Conservation (phyloP, 345 rosid genomes). For the Eucalyptus tenuipes region DNA sequence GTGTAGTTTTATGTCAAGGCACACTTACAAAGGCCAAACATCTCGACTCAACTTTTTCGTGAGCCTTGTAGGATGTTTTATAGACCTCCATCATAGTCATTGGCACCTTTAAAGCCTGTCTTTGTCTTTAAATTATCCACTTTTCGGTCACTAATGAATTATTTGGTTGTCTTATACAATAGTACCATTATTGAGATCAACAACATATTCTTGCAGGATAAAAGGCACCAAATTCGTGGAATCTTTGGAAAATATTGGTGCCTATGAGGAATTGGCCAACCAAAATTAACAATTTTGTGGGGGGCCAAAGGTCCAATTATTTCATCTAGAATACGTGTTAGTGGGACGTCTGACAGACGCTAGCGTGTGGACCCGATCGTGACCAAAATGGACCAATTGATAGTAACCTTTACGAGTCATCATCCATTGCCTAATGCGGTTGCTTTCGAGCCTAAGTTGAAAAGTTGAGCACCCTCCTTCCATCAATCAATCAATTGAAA, state of each 20-base stretch:
- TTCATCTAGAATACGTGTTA: not conserved
- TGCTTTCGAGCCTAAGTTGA: not conserved
- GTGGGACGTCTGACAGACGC: not conserved
- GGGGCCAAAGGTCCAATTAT: not conserved
- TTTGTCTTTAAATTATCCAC: not conserved
- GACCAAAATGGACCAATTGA: not conserved
- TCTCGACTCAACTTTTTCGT: not conserved
- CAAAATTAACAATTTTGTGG: not conserved
- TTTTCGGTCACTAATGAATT: not conserved
- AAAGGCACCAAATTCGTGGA: not conserved
- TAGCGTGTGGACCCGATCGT: not conserved
- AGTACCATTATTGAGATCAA: not conserved
- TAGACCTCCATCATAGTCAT: not conserved
- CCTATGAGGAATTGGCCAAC: not conserved
- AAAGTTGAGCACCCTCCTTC: not conserved
- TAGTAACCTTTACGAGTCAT: not conserved
- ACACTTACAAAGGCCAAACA: not conserved
- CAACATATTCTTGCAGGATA: not conserved
- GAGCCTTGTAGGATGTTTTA: not conserved
- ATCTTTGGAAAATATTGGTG: not conserved
- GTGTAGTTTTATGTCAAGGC: not conserved
- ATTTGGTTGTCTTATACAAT: not conserved
- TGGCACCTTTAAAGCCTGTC: not conserved
- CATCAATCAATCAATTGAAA: not conserved
- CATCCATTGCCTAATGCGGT: not conserved